These are phyloP conservation scores for Cutaneotrichosporon cyanovorans DNA, from an alignment of 1,284 basidiomycete species.

Conservation along the genomic window DNA sequence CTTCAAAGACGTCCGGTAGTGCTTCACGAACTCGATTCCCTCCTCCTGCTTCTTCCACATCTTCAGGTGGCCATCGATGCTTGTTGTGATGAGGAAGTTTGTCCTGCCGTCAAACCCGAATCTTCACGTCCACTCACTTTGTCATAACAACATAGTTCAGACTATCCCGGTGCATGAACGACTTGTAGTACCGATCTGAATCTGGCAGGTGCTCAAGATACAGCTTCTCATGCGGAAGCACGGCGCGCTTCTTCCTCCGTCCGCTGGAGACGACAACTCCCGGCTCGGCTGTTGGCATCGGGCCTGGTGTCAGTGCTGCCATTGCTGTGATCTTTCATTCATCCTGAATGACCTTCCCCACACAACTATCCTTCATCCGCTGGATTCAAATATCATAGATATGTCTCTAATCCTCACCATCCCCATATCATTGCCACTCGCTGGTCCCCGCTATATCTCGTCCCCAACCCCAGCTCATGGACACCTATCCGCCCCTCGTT, in stretches of 20 bases:
- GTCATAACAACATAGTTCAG: constrained; percentile 83
- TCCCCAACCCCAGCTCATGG: too few species aligned
- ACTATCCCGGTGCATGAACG: constrained; percentile 95
- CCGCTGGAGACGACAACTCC: constrained; percentile 14
- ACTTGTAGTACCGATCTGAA: constrained; percentile 90
- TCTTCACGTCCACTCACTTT: constrained; percentile 51
- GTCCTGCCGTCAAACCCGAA: constrained; percentile 54
- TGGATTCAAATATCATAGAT: too few species aligned
- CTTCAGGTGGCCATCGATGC: constrained; percentile 90
- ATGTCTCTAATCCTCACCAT: too few species aligned
- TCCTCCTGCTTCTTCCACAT: constrained; percentile 96
- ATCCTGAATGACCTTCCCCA: too few species aligned
- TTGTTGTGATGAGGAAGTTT: constrained; percentile 88
- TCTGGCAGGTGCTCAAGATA: constrained; percentile 87
- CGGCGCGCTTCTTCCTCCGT: constrained; percentile 47
- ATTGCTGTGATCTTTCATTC: too few species aligned
- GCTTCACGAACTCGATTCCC: constrained; percentile 89
- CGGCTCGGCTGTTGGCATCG: constrained; percentile 15
- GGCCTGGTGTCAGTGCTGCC: constrained; percentile 18
- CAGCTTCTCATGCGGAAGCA: constrained; percentile 68
- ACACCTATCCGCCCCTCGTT: too few species aligned
- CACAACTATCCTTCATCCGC: too few species aligned
- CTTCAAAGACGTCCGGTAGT: constrained; percentile 82
- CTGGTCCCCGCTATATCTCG: too few species aligned
- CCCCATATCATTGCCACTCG: too few species aligned